Percentiles rank a stretch among this genome's conserved stretches.
Evolutionary conservation across 768 basidiomycete species (phyloP).

Genomic region (Sistotremastrum suecicum): DNA sequence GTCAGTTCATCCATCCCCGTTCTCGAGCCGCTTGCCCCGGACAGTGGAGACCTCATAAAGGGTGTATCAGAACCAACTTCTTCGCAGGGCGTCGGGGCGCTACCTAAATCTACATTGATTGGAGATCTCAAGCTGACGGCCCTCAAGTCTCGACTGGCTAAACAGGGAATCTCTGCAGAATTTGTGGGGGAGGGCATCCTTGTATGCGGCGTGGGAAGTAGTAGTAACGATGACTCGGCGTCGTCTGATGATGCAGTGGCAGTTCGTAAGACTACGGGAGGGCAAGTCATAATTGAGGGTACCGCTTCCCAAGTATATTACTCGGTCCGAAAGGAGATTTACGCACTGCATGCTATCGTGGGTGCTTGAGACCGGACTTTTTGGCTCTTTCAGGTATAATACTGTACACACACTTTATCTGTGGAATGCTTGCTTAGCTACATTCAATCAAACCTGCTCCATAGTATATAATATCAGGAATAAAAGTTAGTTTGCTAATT

Average conservation of each 20-base stretch:
- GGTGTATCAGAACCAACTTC: neutral
- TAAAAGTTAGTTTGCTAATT: too few species aligned
- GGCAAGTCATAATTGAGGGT: constrained; percentile 82
- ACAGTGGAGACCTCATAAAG: constrained; percentile 1
- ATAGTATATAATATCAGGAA: too few species aligned
- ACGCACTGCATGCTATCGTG: constrained; percentile 80
- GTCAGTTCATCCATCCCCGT: constrained; percentile 82
- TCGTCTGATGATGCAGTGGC: constrained; percentile 56
- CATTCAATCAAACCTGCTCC: too few species aligned
- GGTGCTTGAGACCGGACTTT: constrained; percentile 27
- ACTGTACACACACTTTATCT: too few species aligned
- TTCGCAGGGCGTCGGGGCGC: constrained; percentile 44
- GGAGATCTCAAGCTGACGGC: constrained; percentile 89
- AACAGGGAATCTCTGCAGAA: constrained; percentile 75
- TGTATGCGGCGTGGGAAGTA: constrained; percentile 61
- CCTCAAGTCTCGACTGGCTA: constrained; percentile 66
- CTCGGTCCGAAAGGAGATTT: constrained; percentile 78
- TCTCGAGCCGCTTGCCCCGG: constrained; percentile 49
- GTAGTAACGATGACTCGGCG: constrained; percentile 20
- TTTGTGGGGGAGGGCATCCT: constrained; percentile 96
- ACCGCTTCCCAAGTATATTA: constrained; percentile 82
- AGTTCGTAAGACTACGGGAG: constrained; percentile 76
- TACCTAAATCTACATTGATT: constrained; percentile 91
- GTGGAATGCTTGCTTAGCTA: too few species aligned
- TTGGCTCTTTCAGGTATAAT: too few species aligned